phyloP scores from a whole-genome alignment of 345 rosid species.

The Eucalyptus cloeziana region DNA sequence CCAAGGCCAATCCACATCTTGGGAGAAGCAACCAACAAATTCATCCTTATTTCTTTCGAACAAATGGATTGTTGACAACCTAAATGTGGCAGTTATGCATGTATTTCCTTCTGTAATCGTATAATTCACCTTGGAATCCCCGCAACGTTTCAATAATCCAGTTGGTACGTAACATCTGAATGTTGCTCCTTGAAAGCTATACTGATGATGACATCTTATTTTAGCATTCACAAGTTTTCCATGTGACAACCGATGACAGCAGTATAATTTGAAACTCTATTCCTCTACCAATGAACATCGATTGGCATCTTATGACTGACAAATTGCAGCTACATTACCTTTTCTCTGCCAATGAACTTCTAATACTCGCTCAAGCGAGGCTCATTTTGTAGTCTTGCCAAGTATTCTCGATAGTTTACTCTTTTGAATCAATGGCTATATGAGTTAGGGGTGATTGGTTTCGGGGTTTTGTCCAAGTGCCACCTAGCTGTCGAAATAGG shows the following conservation, averaged over 20 bases:
- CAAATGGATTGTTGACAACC: not conserved
- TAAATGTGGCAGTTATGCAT: not conserved
- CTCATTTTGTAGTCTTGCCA: not conserved
- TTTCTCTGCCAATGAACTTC: not conserved
- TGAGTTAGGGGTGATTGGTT: not conserved
- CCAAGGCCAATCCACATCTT: not conserved
- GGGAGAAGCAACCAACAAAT: not conserved
- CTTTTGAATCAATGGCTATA: not conserved
- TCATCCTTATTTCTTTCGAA: not conserved
- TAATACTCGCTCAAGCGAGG: not conserved
- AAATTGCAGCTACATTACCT: not conserved
- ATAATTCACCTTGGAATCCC: not conserved
- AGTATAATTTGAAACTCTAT: not conserved
- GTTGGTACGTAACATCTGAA: not conserved
- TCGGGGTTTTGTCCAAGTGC: accelerated
- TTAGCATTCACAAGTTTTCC: not conserved
- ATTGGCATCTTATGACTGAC: not conserved
- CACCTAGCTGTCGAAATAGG: accelerated
- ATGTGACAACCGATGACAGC: not conserved
- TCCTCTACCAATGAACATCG: not conserved
- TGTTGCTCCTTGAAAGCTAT: not conserved
- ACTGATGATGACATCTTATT: not conserved
- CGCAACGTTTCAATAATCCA: not conserved
- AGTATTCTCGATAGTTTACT: not conserved
- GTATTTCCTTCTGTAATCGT: not conserved